Evolutionary conservation across 176 grass and related monocot genomes (phyloP).

Genomic region (Avena atlantica): DNA sequence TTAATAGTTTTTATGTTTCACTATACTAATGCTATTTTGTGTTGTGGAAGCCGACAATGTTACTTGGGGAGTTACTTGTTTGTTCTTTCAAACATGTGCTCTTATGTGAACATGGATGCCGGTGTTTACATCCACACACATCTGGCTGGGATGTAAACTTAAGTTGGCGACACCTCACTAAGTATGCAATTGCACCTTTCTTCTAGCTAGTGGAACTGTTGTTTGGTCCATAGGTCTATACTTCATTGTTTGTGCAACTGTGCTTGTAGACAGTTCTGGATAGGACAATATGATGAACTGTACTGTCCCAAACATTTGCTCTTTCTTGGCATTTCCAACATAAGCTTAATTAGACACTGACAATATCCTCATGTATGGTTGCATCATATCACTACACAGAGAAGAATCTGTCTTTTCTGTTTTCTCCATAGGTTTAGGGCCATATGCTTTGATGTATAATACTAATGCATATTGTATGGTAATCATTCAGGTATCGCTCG

Average conservation of each 20-base stretch:
- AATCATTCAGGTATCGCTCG: slow-evolving; percentile 66
- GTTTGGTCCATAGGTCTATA: slow-evolving; percentile 15
- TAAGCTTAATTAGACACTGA: neutral
- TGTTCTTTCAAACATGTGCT: slow-evolving; percentile 54
- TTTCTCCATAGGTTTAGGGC: neutral
- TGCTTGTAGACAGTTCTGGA: neutral
- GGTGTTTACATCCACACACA: slow-evolving; percentile 59
- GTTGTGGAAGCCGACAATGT: slow-evolving; percentile 50
- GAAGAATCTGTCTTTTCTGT: neutral
- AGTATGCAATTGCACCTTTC: slow-evolving; percentile 50
- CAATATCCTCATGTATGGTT: neutral
- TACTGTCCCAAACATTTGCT: slow-evolving; percentile 1
- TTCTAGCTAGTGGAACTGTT: slow-evolving; percentile 41
- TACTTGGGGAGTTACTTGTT: slow-evolving; percentile 45
- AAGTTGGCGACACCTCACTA: slow-evolving; percentile 57
- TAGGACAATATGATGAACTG: neutral
- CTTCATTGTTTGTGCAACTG: neutral
- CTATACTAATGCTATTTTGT: slow-evolving; percentile 54
- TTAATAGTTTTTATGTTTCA: slow-evolving; percentile 30
- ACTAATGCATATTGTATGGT: neutral
- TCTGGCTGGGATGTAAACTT: slow-evolving; percentile 53
- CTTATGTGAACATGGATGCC: slow-evolving; percentile 65
- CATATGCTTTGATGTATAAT: neutral
- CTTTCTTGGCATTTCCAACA: neutral
- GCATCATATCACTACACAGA: neutral